These are phyloP conservation scores for Komagataella populi DNA, from an alignment of 805 yeast genomes.

Conservation along the genomic window DNA sequence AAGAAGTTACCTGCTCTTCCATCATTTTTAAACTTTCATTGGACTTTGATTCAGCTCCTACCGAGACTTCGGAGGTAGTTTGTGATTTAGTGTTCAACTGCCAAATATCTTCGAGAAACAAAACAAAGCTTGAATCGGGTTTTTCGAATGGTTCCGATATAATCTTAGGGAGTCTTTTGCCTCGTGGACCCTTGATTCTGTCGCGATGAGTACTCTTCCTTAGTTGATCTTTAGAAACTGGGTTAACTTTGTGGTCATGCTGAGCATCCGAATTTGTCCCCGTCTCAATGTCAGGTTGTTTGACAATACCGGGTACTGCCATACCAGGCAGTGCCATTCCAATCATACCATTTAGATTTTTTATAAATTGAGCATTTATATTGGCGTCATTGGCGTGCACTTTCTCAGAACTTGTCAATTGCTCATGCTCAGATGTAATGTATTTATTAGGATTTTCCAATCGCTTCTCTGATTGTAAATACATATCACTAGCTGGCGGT, in stretches of 20 bases:
- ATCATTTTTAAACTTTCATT: conserved; percentile 12
- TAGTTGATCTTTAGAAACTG: conserved; percentile 13
- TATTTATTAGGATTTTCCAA: background rate
- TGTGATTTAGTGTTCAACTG: background rate
- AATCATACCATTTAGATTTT: conserved; percentile 46
- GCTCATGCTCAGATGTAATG: background rate
- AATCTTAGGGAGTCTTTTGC: conserved; percentile 52
- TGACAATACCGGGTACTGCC: conserved; percentile 19
- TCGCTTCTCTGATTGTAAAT: background rate
- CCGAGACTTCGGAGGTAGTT: background rate
- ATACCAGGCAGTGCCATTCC: conserved; percentile 37
- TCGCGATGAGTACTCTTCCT: conserved; percentile 36
- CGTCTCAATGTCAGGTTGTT: conserved; percentile 4
- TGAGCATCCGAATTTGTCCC: conserved; percentile 7
- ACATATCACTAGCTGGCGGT: conserved; percentile 13
- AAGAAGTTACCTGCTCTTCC: conserved; percentile 11
- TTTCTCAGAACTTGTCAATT: background rate
- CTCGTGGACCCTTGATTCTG: conserved; percentile 50
- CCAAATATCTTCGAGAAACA: background rate
- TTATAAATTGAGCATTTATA: conserved; percentile 32
- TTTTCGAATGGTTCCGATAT: conserved; percentile 25
- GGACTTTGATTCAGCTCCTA: conserved; percentile 2
- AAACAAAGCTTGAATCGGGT: background rate
- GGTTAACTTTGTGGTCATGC: background rate
- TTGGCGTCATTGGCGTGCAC: conserved; percentile 1